Evolutionary conservation across 495 filamentous ascomycete genomes (phyloP).

Genomic region (Xylaria sp.): DNA sequence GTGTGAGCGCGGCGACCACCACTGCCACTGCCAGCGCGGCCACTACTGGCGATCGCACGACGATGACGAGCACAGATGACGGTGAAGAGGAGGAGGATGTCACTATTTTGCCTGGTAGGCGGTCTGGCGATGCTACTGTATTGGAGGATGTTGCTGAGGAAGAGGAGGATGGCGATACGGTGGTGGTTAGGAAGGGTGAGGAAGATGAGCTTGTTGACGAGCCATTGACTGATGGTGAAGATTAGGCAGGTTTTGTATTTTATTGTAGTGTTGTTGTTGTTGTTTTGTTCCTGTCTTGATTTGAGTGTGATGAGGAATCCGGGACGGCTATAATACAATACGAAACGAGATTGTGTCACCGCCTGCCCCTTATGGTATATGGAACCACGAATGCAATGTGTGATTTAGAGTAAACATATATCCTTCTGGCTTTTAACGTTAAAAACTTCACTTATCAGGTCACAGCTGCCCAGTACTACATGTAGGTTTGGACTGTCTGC

Average conservation of each 20-base stretch:
- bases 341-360: too few species aligned
- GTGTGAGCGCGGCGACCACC: conserved; percentile 36
- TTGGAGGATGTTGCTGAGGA: conserved; percentile 27
- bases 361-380: too few species aligned
- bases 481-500: too few species aligned
- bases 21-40: neutral
- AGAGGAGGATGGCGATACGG: conserved; percentile 18
- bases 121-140: conserved; percentile 8
- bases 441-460: too few species aligned
- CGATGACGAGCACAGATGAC: neutral
- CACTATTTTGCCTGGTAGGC: neutral
- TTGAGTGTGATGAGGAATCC: neutral
- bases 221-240: conserved; percentile 22
- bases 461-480: too few species aligned
- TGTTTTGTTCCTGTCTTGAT: neutral
- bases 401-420: too few species aligned
- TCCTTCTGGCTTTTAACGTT: too few species aligned
- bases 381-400: too few species aligned
- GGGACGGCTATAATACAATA: too few species aligned
- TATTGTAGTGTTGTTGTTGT: neutral
- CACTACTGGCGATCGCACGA: conserved; percentile 1
- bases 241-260: neutral
- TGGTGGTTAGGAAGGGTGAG: neutral
- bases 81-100: neutral
- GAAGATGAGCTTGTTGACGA: conserved; percentile 24